Base-by-base conservation (phyloP, 2,329 filamentous ascomycete species). In the Alternaria metachromatica region DNA sequence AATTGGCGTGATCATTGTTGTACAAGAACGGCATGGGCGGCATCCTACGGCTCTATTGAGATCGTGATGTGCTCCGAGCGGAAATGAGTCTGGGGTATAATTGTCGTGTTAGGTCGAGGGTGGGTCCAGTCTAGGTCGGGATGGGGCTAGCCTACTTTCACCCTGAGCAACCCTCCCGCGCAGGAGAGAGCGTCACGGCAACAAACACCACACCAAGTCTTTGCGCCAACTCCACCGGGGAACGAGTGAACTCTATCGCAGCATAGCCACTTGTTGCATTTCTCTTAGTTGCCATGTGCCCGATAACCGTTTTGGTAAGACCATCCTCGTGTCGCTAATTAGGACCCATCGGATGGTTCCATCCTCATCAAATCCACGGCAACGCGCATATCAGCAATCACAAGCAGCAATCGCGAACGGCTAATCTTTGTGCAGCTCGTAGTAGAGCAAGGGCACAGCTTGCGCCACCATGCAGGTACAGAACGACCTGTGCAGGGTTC, bases 71-170 rank as follows among this genome's bases (percentile, higher is more conserved):
- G 63, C 72, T 68, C 63, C 60, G 60, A 55, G 62, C 68, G 66
- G 72, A 76, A 76, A 76, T 77, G 72, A 76, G 70, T 73, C 73
- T 73, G 73, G 74, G 72, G 72, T 67, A 72, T 46, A 50, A 58
- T 50, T 45, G 55, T 55, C 55, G 55, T 62, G 55, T 58, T 59
- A 46, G 60, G 60, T 59, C 55, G 30, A 49, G 23, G 10, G 30
- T 41, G 49, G 49, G 45, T 58, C 49, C 25, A 18, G 12, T 57
- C 33, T 55, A 59, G 45, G 6, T 13, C 45, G 48, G 41, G 51
- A 58, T 54, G 58, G 18, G 56, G 56, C 37, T 60, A 63, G 51
- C n/a, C 21, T n/a, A 18, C 18, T 23, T 55, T 53, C 60, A 43
- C 57, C 45, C 61, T 64, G 62, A 60, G 59, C 59, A 65, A 59